Conservation (phyloP, 768 basidiomycete genomes). For the Rickenella mellea region DNA sequence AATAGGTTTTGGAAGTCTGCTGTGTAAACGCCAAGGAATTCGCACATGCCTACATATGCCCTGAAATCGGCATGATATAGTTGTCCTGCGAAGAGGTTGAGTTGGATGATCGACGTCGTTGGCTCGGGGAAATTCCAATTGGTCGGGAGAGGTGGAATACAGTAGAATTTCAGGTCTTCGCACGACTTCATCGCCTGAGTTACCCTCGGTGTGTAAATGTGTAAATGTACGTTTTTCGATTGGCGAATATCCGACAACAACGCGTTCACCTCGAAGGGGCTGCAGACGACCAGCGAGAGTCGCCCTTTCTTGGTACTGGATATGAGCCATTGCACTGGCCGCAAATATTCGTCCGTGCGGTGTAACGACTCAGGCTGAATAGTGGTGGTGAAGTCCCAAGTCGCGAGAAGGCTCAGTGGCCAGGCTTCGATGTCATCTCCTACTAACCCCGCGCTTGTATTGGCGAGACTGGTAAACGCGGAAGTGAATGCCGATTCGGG, state of each 20-base stretch:
- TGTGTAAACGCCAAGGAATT: slow-evolving; percentile 27
- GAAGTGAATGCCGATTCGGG: slow-evolving; percentile 4
- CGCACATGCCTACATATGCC: slow-evolving; percentile 25
- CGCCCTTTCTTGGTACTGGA: slow-evolving; percentile 8
- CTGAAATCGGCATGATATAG: slow-evolving; percentile 26
- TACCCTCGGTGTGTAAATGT: slow-evolving; percentile 32
- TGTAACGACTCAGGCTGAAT: slow-evolving; percentile 11
- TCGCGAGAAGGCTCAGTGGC: slow-evolving; percentile 21
- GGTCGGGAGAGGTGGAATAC: slow-evolving; percentile 13
- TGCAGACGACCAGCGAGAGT: slow-evolving; percentile 26
- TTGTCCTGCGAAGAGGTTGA: slow-evolving; percentile 37
- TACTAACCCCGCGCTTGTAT: slow-evolving; percentile 11
- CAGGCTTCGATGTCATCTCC: slow-evolving; percentile 6
- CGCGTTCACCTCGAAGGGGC: slow-evolving; percentile 29
- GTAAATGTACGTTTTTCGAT: slow-evolving; percentile 25
- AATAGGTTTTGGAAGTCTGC: slow-evolving; percentile 32
- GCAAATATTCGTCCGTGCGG: slow-evolving; percentile 22
- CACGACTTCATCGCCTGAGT: slow-evolving; percentile 22
- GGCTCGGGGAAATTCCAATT: slow-evolving; percentile 4
- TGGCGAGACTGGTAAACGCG: slow-evolving; percentile 11
- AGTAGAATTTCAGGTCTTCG: slow-evolving; percentile 26
- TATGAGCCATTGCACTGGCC: slow-evolving; percentile 35
- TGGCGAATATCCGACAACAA: slow-evolving; percentile 27
- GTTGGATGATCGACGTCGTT: slow-evolving; percentile 16
- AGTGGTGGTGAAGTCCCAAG: slow-evolving; percentile 25